Conservation (phyloP, 371 early-diverging fungal genomes). For the Mucor piriformis region DNA sequence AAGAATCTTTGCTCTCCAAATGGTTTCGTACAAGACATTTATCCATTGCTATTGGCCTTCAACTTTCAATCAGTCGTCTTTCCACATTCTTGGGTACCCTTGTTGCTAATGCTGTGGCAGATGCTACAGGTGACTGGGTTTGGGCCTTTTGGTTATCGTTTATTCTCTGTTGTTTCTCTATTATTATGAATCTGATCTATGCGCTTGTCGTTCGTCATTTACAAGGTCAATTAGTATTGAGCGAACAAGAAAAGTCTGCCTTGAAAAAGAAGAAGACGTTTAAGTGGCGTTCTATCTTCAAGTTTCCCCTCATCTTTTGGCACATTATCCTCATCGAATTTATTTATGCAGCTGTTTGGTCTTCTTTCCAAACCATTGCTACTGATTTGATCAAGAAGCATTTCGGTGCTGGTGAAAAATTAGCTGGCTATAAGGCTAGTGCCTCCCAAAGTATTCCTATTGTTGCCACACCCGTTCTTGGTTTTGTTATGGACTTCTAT, state of each 20-base stretch:
- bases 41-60: slow-evolving; percentile 49
- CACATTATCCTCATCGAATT: slow-evolving; percentile 50
- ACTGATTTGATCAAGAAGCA: slow-evolving; percentile 49
- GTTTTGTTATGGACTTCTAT: slow-evolving; percentile 54
- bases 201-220: slow-evolving; percentile 44
- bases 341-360: slow-evolving; percentile 58
- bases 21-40: slow-evolving; percentile 57
- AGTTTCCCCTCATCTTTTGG: slow-evolving; percentile 57
- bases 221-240: slow-evolving; percentile 31
- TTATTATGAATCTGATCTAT: slow-evolving; percentile 49
- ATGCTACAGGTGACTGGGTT: slow-evolving; percentile 50
- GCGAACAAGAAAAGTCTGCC: slow-evolving; percentile 21
- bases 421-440: slow-evolving; percentile 60
- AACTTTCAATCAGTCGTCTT: slow-evolving; percentile 56
- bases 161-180: slow-evolving; percentile 50
- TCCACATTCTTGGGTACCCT: slow-evolving; percentile 55
- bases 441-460: slow-evolving; percentile 58
- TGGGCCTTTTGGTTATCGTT: slow-evolving; percentile 58
- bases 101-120: slow-evolving; percentile 45
- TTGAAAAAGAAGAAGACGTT: slow-evolving; percentile 45
- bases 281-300: slow-evolving; percentile 40
- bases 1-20: slow-evolving; percentile 59
- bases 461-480: slow-evolving; percentile 57
- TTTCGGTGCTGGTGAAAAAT: slow-evolving; percentile 36
- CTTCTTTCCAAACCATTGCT: slow-evolving; percentile 54